phyloP scores from a whole-genome alignment of 441 rosid species.

The Corymbia calophylla region DNA sequence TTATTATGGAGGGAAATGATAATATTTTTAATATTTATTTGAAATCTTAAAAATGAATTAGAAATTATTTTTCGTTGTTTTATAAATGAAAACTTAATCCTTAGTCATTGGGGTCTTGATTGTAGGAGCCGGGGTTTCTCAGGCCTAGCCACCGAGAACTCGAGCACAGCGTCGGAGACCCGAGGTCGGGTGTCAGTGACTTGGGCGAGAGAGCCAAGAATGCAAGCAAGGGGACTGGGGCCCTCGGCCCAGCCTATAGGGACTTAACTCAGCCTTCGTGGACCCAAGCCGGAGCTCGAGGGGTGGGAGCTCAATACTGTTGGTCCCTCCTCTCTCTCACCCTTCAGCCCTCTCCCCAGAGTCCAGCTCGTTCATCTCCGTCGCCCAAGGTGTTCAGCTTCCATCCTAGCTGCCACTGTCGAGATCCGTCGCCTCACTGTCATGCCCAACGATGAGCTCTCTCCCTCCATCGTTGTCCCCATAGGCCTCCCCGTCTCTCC shows the following conservation, averaged over 20 bases:
- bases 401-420: not conserved
- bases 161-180: too few species aligned
- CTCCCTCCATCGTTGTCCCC: not conserved
- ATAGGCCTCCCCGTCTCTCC: not conserved
- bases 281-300: too few species aligned
- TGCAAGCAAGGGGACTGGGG: too few species aligned
- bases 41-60: too few species aligned
- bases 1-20: fast-evolving
- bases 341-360: not conserved
- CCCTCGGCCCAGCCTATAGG: too few species aligned
- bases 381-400: not conserved
- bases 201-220: too few species aligned
- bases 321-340: not conserved
- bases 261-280: too few species aligned
- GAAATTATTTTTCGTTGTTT: too few species aligned
- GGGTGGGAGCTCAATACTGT: not conserved
- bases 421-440: not conserved
- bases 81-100: too few species aligned
- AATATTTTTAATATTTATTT: too few species aligned
- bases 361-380: not conserved
- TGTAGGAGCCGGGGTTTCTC: too few species aligned
- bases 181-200: fast-evolving
- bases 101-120: too few species aligned
- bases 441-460: not conserved
- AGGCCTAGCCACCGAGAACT: fast-evolving